Evolutionary conservation across 1,284 basidiomycete genomes (phyloP), one percentile per base, ranked within the genome.

Genomic region (Ceratobasidium sp.): DNA sequence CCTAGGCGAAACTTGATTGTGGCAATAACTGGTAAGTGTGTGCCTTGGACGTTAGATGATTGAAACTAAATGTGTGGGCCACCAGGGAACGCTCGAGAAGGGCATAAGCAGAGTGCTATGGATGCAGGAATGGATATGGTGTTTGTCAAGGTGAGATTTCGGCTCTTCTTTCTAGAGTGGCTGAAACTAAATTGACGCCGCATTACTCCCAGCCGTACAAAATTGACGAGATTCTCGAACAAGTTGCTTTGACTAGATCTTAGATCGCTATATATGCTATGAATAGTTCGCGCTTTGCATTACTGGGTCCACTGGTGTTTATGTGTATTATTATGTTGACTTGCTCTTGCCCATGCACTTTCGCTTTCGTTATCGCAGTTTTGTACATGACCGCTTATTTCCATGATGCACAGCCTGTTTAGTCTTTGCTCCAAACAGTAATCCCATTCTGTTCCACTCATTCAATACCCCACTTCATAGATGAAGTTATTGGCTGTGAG

Each of bases 61-160:
- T 50, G 41, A 26, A 16, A 69, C 52, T 41, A 23, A 41, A 43
- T 47, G 3, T 38, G 18, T 30, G 54, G 6, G 8, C n/a, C 32
- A 21, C 16, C 35, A 69, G 64, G 64, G 7, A 69, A 69, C 28
- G 64, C 64, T 43, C 35, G 64, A 41, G 64, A 69, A n/a, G 77
- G 75, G 14, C 77, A 78, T 38, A 71, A 76, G 38, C 73, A 78
- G 30, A 78, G 76, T 54, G 77, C 77, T 16, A 59, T 72, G n/a
- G 75, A 78, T 52, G 76, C 77, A 23, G 77, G 77, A 28, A 78
- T 78, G 77, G 76, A 78, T 64, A 77, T 78, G 43, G 77, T 78
- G 7, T 74, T 78, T 23, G 77, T 78, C 13, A 73, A 32, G 76
- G 74, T 54, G 43, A 50, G 61, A 21, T 30, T 6, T 16, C 26